Base-by-base conservation (phyloP, 129 eudicot species). In the Arctium lappa region DNA sequence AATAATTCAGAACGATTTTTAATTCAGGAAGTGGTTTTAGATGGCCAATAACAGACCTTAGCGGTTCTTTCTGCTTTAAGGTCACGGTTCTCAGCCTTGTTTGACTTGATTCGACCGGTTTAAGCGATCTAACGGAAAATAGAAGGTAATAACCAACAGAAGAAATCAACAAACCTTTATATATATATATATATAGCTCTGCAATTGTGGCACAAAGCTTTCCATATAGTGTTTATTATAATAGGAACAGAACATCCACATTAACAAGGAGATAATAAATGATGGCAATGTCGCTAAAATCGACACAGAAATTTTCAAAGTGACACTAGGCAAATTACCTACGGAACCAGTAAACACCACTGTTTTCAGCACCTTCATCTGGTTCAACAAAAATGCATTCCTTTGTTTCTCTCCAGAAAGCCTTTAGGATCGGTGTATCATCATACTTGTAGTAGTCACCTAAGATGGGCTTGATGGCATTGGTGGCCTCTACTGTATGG, bases 401-500 rank as follows among this genome's bases (percentile, higher is more conserved):
- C 73, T 42, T 80, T 18, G 89, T 86, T 81, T 87, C 89, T 46
- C 89, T 87, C 89, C 89, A 87, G 79, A 87, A 73, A 1, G 89
- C 89, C 86, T 86, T 86, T 76, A 50, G 79, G 33, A 86, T 81
- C 4, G 86, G 87, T 4, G 84, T 82, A 6, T 78, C 86, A 75
- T 86, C 89, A 27, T 82, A 79, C 44, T 69, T 80, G 63, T 86
- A 86, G 63, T 86, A 86, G 69, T 86, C 84, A 16, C 89, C 89
- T 8, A 86, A 76, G 36, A 86, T 6, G 6, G 89, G 89, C 75
- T 82, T 86, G 16, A 86, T 36, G 6, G 89, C 89, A 22, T 86
- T 82, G 15, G 89, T 86, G 13, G 89, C 89, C 76, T 86, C 89
- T 84, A 86, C 84, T 8, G 89, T 86, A 83, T 86, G 86, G 44